These are phyloP conservation scores for Limtongia smithiae DNA, from an alignment of 805 yeast species.

Conservation along the genomic window DNA sequence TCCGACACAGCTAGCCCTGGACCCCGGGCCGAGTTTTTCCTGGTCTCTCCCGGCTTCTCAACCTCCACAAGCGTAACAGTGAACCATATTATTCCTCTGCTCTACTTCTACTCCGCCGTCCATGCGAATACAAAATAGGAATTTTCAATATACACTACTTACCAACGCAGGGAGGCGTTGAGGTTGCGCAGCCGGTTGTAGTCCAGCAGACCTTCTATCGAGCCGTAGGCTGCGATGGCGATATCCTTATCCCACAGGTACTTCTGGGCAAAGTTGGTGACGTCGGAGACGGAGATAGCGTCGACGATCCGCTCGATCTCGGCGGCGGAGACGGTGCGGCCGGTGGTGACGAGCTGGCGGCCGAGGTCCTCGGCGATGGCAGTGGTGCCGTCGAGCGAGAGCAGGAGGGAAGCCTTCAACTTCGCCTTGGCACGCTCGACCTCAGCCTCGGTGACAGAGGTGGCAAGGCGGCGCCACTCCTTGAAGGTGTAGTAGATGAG, in stretches of 20 bases:
- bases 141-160: too few relatives aligned
- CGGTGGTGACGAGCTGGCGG: conserved; percentile 93
- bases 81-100: too few relatives aligned
- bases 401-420: conserved; percentile 82
- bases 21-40: too few relatives aligned
- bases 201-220: conserved; percentile 66
- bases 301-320: conserved; percentile 74
- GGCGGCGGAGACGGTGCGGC: conserved; percentile 68
- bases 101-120: too few relatives aligned
- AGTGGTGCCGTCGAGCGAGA: conserved; percentile 90
- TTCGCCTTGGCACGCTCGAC: conserved; percentile 94
- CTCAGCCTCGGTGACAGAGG: conserved; percentile 79
- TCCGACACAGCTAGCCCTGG: too few relatives aligned
- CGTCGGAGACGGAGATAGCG: conserved; percentile 70
- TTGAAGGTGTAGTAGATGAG: conserved; percentile 70
- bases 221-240: conserved; percentile 90
- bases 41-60: too few relatives aligned
- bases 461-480: conserved; percentile 85
- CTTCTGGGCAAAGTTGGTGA: conserved; percentile 83
- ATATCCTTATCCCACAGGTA: conserved; percentile 72
- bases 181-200: conserved; percentile 56
- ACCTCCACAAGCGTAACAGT: too few relatives aligned
- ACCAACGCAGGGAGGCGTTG: conserved; percentile 35
- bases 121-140: too few relatives aligned
- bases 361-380: conserved; percentile 98